A percentile compares a stretch with the other conserved stretches of the same genome.
Evolutionary conservation across 164 flowering plant genomes (phyloP).

Genomic region (Aristolochia contorta): DNA sequence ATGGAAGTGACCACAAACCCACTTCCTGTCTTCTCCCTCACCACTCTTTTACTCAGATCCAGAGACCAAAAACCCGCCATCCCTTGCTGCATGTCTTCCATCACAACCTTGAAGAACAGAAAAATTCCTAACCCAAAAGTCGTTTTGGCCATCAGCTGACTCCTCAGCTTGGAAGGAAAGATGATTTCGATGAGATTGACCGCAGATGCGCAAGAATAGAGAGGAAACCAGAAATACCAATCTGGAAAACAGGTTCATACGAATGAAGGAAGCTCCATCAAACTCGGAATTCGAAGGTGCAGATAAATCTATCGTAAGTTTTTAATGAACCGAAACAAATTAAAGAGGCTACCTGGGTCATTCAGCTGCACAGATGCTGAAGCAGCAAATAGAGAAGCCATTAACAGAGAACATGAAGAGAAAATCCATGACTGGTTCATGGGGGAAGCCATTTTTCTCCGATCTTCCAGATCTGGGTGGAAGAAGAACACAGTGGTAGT

Average conservation of each 20-base stretch:
- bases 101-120: conserved; percentile 46
- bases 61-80: conserved; percentile 47
- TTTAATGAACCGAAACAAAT: too few species aligned
- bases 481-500: too few species aligned
- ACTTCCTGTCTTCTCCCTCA: conserved; percentile 71
- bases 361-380: conserved; percentile 65
- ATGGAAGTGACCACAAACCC: conserved; percentile 51
- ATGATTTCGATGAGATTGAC: conserved; percentile 29
- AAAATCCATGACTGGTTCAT: conserved; percentile 16
- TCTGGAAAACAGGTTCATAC: conserved; percentile 19
- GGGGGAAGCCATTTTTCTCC: too few species aligned
- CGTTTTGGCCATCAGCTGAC: conserved; percentile 20
- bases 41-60: conserved; percentile 48
- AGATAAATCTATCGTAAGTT: neutral
- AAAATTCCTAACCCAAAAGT: conserved; percentile 35
- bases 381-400: conserved; percentile 53
- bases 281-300: neutral
- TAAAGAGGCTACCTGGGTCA: conserved; percentile 41
- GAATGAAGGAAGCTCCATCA: neutral
- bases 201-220: conserved; percentile 41
- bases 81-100: conserved; percentile 27
- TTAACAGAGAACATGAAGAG: conserved; percentile 35
- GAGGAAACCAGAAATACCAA: conserved; percentile 81
- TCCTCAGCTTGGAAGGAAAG: conserved; percentile 4
- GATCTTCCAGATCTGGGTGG: too few species aligned